These are phyloP conservation scores for Saccharum hybrid DNA, from an alignment of 202 grass and related monocot genomes.

Conservation along the genomic window DNA sequence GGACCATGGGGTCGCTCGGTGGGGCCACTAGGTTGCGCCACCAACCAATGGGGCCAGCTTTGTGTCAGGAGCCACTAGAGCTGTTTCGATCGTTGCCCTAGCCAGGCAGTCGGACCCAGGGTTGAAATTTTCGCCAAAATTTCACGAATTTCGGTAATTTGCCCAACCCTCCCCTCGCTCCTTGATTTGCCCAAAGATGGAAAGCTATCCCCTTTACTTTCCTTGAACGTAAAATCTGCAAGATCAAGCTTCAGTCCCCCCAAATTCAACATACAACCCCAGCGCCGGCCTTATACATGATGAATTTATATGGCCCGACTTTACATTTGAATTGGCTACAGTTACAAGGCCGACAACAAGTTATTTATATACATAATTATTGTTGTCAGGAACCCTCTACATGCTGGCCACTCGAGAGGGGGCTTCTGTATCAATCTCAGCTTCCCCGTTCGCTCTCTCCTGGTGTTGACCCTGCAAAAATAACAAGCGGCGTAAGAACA, in stretches of 20 bases:
- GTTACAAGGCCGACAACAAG: constrained; percentile 29
- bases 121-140: no score
- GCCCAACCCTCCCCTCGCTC: background rate
- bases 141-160: background rate
- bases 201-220: background rate
- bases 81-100: no score
- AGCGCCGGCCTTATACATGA: constrained; percentile 32
- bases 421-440: constrained; percentile 54
- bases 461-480: constrained; percentile 33
- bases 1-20: no score
- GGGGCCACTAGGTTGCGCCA: no score
- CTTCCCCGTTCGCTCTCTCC: constrained; percentile 32
- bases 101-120: no score
- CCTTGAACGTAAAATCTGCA: constrained; percentile 1
- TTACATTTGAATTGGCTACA: constrained; percentile 57
- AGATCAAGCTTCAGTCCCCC: background rate
- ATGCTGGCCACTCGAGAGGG: constrained; percentile 63
- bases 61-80: no score
- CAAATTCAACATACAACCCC: constrained; percentile 9
- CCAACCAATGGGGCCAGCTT: no score
- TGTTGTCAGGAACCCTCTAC: constrained; percentile 45
- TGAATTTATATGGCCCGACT: constrained; percentile 41
- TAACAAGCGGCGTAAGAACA: background rate
- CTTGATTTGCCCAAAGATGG: background rate
- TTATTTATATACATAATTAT: constrained; percentile 58